A percentile compares a stretch with the other conserved stretches of the same genome.
Evolutionary conservation across 73 alveolate genomes (phyloP).

Genomic region (Paramecium caudatum): DNA sequence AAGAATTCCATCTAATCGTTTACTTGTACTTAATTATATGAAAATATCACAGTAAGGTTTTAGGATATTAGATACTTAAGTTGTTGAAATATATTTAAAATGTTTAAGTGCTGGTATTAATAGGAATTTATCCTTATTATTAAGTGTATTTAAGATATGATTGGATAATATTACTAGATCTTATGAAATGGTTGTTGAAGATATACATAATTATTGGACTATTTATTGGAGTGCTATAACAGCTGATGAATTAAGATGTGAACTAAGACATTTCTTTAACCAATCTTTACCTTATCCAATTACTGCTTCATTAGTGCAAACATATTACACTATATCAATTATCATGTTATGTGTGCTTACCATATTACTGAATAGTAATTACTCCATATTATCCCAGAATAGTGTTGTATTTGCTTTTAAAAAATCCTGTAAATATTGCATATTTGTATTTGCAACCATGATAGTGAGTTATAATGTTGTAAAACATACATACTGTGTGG

Average conservation of each 20-base stretch:
- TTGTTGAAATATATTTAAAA: neutral
- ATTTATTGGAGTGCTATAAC: neutral
- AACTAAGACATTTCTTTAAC: neutral
- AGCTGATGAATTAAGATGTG: neutral
- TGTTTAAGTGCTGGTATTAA: constrained; percentile 51
- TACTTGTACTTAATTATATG: neutral
- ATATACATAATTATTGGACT: neutral
- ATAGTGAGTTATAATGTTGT: constrained; percentile 20
- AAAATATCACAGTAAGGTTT: constrained; percentile 10
- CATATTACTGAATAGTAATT: neutral
- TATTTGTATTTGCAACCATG: neutral
- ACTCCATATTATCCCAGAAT: neutral
- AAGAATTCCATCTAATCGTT: neutral
- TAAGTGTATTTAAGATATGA: neutral
- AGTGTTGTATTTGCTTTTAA: neutral
- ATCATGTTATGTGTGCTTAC: neutral
- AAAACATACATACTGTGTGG: neutral
- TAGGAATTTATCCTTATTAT: neutral
- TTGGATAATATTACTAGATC: neutral
- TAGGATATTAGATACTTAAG: neutral
- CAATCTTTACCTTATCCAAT: neutral
- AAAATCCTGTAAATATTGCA: neutral
- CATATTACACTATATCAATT: neutral
- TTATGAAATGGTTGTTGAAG: neutral
- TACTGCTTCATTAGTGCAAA: neutral